Evolutionary conservation across 2,329 filamentous ascomycete species (phyloP), one percentile per base, ranked within the genome.

Genomic region (Fusarium longipes): DNA sequence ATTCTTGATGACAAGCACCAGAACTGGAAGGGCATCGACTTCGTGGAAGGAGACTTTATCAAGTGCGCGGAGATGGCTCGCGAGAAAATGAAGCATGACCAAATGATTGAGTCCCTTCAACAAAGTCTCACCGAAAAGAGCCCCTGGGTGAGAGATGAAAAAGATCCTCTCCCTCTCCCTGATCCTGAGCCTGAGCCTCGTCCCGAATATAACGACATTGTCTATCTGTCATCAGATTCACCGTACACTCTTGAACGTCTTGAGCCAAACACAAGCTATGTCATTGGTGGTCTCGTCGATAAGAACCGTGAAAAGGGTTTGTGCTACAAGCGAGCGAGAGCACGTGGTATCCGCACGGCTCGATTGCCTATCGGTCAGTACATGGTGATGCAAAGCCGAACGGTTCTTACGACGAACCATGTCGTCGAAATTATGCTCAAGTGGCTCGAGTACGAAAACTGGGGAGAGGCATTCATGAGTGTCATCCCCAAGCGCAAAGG

Each of bases 271-370:
- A 93, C 91, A 63, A 95, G 89, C 59, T 99, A 99, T 78, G 91
- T 99, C 65, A 91, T 99, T 56, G 96, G 96, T 33, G 96, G 95
- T 0, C 84, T 99, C 33, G 96, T 99, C 25, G 96, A 99, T 81
- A 94, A 94, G 80, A 99, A 99, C 79, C 87, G 96, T 42, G 91
- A 99, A 79, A 99, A 99, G 82, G 93, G 93, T 1, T 84, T 99
- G 35, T 99, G 96, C 79, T 93, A 97, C 83, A 91, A 90, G 72
- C 86, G 91, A 17, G 96, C 96, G 0, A 83, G 86, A 52, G 87
- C 90, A 54, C 85, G 85, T 64, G 92, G 92, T 1, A 88, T 99
- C 71, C 90, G 91, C 67, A 98, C 96, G 0, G 96, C 95, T 3
- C 94, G 93, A 76, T 79, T 99, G 55, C 96, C 96, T 0, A 98